These are phyloP conservation scores for Panicum virgatum DNA, from an alignment of 202 grass and related monocot genomes.

Conservation along the genomic window DNA sequence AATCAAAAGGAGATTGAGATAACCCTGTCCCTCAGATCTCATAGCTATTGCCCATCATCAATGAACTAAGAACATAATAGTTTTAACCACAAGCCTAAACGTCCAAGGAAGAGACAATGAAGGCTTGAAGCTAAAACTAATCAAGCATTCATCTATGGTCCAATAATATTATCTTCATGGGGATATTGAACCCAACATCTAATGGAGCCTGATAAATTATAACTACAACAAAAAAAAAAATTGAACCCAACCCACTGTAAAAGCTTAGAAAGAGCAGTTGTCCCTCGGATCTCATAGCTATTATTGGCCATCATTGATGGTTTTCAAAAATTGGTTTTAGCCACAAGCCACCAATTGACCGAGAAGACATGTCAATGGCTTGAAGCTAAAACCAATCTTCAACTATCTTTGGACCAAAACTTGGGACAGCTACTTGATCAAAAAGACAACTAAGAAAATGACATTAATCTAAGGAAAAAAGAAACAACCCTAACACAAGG, in stretches of 20 bases:
- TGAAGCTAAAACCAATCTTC: slow-evolving; percentile 46
- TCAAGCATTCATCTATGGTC: not conserved
- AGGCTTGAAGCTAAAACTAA: slow-evolving; percentile 54
- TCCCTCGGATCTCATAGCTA: slow-evolving; percentile 69
- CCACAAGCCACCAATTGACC: slow-evolving; percentile 37
- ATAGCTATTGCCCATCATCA: slow-evolving; percentile 39
- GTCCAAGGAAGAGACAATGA: not conserved
- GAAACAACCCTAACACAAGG: not conserved
- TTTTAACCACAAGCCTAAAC: slow-evolving; percentile 46
- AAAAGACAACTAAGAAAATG: not conserved
- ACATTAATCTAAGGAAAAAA: not conserved
- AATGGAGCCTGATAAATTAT: not conserved
- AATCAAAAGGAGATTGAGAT: not conserved
- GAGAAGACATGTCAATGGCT: slow-evolving; percentile 33
- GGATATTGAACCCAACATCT: not conserved
- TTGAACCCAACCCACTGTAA: not conserved
- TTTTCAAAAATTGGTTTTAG: slow-evolving; percentile 31
- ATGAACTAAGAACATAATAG: slow-evolving; percentile 14
- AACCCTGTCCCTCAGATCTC: slow-evolving; percentile 40
- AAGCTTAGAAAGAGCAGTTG: not conserved
- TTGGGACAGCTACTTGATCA: slow-evolving; percentile 34
- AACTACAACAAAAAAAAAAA: not conserved
- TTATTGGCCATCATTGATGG: slow-evolving; percentile 46
- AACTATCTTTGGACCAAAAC: slow-evolving; percentile 46
- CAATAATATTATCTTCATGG: slow-evolving; percentile 20